Evolutionary conservation across 2,329 filamentous ascomycete species (phyloP), one percentile per base, ranked within the genome.

Genomic region (Pseudocercospora ulei): DNA sequence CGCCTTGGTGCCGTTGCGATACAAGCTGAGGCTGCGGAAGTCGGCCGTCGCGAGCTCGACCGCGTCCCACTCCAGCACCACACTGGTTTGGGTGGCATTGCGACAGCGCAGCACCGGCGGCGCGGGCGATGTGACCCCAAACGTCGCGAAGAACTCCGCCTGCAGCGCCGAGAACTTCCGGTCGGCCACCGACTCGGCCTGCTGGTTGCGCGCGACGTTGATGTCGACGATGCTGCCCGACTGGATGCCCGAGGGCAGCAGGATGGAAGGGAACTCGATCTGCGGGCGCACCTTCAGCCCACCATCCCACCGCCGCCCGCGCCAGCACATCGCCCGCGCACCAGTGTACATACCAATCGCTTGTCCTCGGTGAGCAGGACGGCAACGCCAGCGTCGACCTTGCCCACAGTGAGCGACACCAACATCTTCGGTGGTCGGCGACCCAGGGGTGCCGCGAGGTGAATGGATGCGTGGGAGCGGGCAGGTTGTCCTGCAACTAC

Each of bases 251-350:
- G 83, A 82, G 1, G 90, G 90, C 9, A 98, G 79, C 34, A 98
- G 82, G 51, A 98, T 94, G 30, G 90, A 96, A 22, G 90, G 90
- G 59, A 98, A 98, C 62, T 98, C 90, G 62, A 98, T 96, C 88
- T 96, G 62, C 19, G 49, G 38, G 19, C 24, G n/a, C n/a, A n/a
- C n/a, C n/a, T n/a, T n/a, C n/a, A n/a, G n/a, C n/a, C n/a, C n/a
- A n/a, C n/a, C n/a, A n/a, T n/a, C n/a, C n/a, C n/a, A n/a, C n/a
- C n/a, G n/a, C n/a, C n/a, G n/a, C n/a, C n/a, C n/a, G n/a, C n/a
- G n/a, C n/a, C n/a, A n/a, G n/a, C n/a, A n/a, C n/a, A n/a, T n/a
- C n/a, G n/a, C n/a, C n/a, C n/a, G n/a, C n/a, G n/a, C n/a, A n/a
- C n/a, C n/a, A 38, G 40, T 35, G 38, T 45, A 64, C 79, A 58